These are phyloP conservation scores for Ogataea nakhonphanomensis DNA, from an alignment of 805 yeast genomes.

Conservation along the genomic window DNA sequence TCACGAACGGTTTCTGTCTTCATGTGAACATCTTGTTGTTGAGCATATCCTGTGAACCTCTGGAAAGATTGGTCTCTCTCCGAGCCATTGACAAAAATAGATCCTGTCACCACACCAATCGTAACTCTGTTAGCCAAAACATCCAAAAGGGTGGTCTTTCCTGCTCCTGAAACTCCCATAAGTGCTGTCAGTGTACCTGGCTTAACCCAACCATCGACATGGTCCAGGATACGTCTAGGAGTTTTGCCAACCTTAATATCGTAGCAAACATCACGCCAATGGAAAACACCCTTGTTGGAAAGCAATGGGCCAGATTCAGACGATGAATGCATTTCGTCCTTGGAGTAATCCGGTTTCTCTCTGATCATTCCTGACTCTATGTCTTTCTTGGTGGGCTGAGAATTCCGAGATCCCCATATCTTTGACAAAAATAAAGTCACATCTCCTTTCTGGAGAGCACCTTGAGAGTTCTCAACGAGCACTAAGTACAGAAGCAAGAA, in stretches of 20 bases:
- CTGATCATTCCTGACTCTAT: constrained; percentile 17
- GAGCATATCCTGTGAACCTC: constrained; percentile 52
- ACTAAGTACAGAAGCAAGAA: constrained; percentile 50
- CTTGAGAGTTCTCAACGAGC: constrained; percentile 52
- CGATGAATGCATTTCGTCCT: neutral
- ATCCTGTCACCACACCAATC: constrained; percentile 53
- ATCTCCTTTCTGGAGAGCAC: constrained; percentile 65
- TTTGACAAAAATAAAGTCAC: constrained; percentile 50
- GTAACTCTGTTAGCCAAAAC: constrained; percentile 47
- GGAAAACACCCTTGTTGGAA: constrained; percentile 48
- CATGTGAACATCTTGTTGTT: constrained; percentile 53
- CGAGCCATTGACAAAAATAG: constrained; percentile 49
- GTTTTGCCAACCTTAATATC: constrained; percentile 57
- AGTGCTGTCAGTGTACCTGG: constrained; percentile 76
- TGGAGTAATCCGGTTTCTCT: neutral
- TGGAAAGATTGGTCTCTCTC: constrained; percentile 43
- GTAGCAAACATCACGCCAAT: constrained; percentile 70
- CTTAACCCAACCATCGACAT: constrained; percentile 75
- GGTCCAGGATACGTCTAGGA: constrained; percentile 50
- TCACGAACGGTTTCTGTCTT: constrained; percentile 48
- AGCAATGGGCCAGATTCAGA: constrained; percentile 10
- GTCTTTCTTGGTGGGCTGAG: constrained; percentile 26
- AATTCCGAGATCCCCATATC: constrained; percentile 38
- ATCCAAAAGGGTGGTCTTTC: constrained; percentile 52
- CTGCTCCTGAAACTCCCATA: constrained; percentile 60